Evolutionary conservation across 2,329 filamentous ascomycete species (phyloP).

Genomic region (Trichoderma atroviride): DNA sequence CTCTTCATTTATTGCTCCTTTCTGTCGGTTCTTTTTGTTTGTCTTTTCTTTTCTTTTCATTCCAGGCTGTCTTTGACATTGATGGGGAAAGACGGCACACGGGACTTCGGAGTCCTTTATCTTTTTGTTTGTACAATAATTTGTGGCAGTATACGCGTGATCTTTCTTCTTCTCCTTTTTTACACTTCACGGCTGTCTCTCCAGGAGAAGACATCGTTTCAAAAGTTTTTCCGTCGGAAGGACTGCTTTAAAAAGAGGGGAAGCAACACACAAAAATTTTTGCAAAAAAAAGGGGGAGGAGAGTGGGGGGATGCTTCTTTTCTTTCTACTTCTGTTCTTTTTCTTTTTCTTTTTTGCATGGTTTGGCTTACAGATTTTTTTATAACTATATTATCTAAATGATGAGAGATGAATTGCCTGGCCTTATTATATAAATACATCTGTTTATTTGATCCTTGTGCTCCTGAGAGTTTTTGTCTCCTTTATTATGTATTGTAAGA

Average conservation of each 20-base stretch:
- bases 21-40: not conserved
- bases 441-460: not conserved
- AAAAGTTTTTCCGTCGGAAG: not conserved
- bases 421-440: slow-evolving; percentile 10
- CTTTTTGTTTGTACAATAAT: slow-evolving; percentile 22
- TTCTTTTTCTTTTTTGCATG: slow-evolving; percentile 17
- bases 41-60: not conserved
- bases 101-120: not conserved
- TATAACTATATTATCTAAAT: slow-evolving; percentile 26
- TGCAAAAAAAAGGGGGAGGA: slow-evolving; percentile 4
- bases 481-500: not conserved
- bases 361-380: slow-evolving; percentile 21
- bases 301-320: not conserved
- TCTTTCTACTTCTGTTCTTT: not conserved
- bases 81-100: not conserved
- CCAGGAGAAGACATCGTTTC: not conserved
- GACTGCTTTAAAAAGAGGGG: not conserved
- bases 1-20: not conserved
- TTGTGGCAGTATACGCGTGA: slow-evolving; percentile 15
- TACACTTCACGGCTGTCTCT: not conserved
- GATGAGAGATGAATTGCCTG: slow-evolving; percentile 27
- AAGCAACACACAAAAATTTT: not conserved
- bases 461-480: not conserved
- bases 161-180: not conserved
- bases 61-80: not conserved